Evolutionary conservation across 2,329 filamentous ascomycete genomes (phyloP), one percentile per base, ranked within the genome.

Genomic region (Fusarium metavorans): DNA sequence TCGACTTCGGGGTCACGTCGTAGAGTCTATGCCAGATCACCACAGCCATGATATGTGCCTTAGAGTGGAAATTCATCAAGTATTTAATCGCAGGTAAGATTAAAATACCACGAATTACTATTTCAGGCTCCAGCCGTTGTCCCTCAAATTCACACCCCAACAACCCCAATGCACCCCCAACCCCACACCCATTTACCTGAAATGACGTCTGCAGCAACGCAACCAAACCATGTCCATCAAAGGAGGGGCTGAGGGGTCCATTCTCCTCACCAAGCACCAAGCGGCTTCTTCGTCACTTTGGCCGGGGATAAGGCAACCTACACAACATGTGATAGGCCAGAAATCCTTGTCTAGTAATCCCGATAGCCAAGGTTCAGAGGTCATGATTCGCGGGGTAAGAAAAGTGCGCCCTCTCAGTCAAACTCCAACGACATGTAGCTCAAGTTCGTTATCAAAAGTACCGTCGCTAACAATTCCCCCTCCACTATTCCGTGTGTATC

Each of bases 271-370:
- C 23, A 20, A 34, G 23, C 10, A 57, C 54, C 23, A 20, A 34
- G 23, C 10, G n/a, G 48, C 23, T 18, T 61, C 39, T 59, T 74
- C 68, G 61, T 71, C 69, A 73, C 45, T 70, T 54, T 20, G 20
- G 34, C 23, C 64, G 23, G 50, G 66, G 62, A 76, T 70, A 76
- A 73, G 61, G 54, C 50, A 71, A 70, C 62, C 34, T 65, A 16
- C 10, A 43, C 34, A 35, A 43, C 45, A 62, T 60, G 23, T 75
- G 69, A 75, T 77, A 74, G 73, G 76, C 5, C 60, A 65, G 41
- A 39, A 25, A 20, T 27, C 23, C 25, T 13, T 3, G 18, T 20
- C 6, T 13, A n/a, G n/a, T 32, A 16, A 7, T 23, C 30, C 34
- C 35, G 35, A 35, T 27, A 37, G 30, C 43, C 39, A 52, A 52